A percentile compares a stretch with the other conserved stretches of the same genome.
phyloP scores from a whole-genome alignment of 371 early-diverging fungal species.

The Ordospora pajunii region DNA sequence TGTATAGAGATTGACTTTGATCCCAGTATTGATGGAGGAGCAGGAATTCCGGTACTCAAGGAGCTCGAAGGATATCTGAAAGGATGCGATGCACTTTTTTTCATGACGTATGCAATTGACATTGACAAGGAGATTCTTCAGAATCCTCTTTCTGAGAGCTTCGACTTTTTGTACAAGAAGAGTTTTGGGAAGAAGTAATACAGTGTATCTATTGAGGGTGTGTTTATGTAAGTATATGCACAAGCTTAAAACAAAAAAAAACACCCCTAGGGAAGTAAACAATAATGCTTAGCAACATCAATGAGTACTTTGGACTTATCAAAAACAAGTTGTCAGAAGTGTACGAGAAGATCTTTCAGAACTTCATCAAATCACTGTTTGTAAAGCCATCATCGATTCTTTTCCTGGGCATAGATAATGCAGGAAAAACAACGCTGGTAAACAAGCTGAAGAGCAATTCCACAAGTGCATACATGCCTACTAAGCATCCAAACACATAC shows the following conservation, averaged over 20 bases:
- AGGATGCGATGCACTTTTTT: constrained; percentile 50
- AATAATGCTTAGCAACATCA: constrained; percentile 1
- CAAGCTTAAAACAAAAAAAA: background rate
- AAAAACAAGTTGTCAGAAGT: constrained; percentile 26
- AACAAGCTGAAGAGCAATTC: constrained; percentile 97
- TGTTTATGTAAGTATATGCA: background rate
- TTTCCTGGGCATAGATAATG: constrained; percentile 97
- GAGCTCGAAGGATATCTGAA: constrained; percentile 51
- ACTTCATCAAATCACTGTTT: constrained; percentile 49
- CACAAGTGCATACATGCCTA: constrained; percentile 83
- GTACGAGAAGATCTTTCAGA: constrained; percentile 39
- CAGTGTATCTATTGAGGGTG: background rate
- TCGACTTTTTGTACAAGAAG: constrained; percentile 44
- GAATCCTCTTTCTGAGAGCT: constrained; percentile 29
- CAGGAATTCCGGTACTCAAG: constrained; percentile 15
- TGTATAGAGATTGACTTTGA: constrained; percentile 53
- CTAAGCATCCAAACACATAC: constrained; percentile 67
- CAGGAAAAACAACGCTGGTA: constrained; percentile 95
- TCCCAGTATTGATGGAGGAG: constrained; percentile 27
- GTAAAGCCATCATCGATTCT: constrained; percentile 87
- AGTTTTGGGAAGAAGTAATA: constrained; percentile 17
- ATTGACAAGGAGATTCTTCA: constrained; percentile 43
- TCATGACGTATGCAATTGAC: constrained; percentile 44
- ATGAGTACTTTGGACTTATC: background rate
- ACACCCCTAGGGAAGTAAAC: background rate